Base-by-base conservation (phyloP, 257 asterid genomes). In the Ajuga chamaepitys region DNA sequence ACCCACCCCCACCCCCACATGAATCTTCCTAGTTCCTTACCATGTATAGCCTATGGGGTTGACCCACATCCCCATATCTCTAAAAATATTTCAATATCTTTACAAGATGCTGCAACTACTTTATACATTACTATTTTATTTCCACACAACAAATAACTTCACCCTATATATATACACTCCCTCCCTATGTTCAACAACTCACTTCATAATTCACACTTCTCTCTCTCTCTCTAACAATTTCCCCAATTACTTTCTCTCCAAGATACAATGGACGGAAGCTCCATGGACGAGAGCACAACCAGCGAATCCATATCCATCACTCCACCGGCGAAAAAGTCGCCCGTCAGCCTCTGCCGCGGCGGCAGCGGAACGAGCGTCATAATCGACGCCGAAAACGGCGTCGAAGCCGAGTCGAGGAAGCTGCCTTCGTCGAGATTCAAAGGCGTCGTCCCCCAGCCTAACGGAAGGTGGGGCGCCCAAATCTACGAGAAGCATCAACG, bases 401-500 rank as follows among this genome's bases (percentile, higher is more conserved):
- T 77, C 0, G 96, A 88, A 32, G 95, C 98, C 0, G 95, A 90
- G 74, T 83, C 96, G 34, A 63, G 89, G 64, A 88, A 91, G 35
- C 92, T 86, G 7, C 95, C 98, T 0, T 91, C 98, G 0, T 91
- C 98, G 4, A 70, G 85, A 10, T 91, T 86, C 80, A 91, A 91
- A 61, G 98, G 98, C 0, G 96, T 88, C 5, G 98, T 91, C 42
- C 98, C 96, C 0, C 96, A 91, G 83, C 96, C 98, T 0, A 88
- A 88, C 42, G 98, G 96, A 5, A 65, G 98, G 12, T 91, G 98
- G 98, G 98, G 98, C 0, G 95, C 96, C 0, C 96, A 88, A 78
- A 91, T 91, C 58, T 88, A 88, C 62, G 96, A 86, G 51, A 91
- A 86, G 58, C 98, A 88, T 50, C 96, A 88, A 25, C 9, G 90